Evolutionary conservation across 1,284 basidiomycete species (phyloP).

Genomic region (Leccinum angustisporum): DNA sequence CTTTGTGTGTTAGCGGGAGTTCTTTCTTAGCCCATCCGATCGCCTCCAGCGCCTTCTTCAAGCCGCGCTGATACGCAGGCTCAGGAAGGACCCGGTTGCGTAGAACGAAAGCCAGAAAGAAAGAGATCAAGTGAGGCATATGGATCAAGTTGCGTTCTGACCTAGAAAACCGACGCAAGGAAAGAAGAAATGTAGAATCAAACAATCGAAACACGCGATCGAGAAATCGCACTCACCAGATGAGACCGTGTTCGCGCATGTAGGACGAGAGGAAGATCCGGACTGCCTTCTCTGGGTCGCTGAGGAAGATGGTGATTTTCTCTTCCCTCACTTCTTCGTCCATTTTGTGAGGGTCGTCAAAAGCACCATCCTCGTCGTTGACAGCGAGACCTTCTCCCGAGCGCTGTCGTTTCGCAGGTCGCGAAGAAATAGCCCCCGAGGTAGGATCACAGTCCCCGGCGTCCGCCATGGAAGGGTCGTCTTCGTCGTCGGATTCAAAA

Average conservation of each 20-base stretch:
- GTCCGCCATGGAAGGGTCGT: constrained; percentile 12
- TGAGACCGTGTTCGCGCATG: constrained; percentile 60
- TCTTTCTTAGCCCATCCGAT: constrained; percentile 53
- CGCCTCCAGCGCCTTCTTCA: constrained; percentile 49
- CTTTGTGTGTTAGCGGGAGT: constrained; percentile 53
- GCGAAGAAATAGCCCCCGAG: constrained; percentile 2
- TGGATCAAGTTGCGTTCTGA: constrained; percentile 43
- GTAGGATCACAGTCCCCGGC: neutral
- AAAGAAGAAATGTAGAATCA: neutral
- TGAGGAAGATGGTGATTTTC: constrained; percentile 52
- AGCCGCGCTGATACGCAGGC: constrained; percentile 38
- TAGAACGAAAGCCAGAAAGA: constrained; percentile 62
- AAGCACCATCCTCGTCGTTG: constrained; percentile 35
- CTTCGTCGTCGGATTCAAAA: constrained; percentile 30
- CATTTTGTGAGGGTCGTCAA: constrained; percentile 36
- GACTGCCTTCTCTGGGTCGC: constrained; percentile 51
- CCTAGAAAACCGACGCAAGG: constrained; percentile 30
- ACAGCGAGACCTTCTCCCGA: constrained; percentile 7
- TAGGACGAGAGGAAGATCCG: constrained; percentile 66
- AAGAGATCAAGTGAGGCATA: constrained; percentile 55
- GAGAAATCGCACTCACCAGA: constrained; percentile 46
- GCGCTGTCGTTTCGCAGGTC: constrained; percentile 25
- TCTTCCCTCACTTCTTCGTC: constrained; percentile 42
- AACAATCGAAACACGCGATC: neutral
- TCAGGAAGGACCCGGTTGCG: constrained; percentile 55